Evolutionary conservation across 176 grass and related monocot genomes (phyloP), one percentile per base, ranked within the genome.

Genomic region (Guadua angustifolia): DNA sequence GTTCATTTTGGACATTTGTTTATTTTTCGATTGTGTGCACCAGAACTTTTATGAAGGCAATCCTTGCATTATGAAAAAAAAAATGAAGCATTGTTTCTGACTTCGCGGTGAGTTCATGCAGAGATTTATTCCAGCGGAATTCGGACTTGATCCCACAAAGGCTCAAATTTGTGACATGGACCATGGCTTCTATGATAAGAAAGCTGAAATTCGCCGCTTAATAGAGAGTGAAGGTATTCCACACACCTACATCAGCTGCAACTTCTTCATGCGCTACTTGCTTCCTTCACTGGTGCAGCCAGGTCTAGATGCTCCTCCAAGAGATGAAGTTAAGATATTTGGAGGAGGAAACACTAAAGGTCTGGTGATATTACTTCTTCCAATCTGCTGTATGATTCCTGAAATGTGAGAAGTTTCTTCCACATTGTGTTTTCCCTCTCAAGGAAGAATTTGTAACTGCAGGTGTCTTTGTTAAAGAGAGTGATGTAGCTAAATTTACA

Each of bases 81-180:
- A 79, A 2, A 66, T 44, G 22, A 65, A 70, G 53, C 4, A 21
- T 38, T 71, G 12, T 11, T 75, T 84, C 59, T 85, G 38, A 65
- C 17, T 66, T 73, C 64, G 13, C n/a, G 55, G 29, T 69, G 19
- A 36, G 43, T 83, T 88, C 14, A 9, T 86, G 82, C 85, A 95
- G 95, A 92, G 93, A 82, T 98, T 98, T 86, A 85, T 98, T 65
- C 95, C 95, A 1, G 92, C 93, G 22, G 93, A 98, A 84, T 98
- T 95, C 80, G 93, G 95, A 82, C 67, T 77, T 62, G 95, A 95
- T 79, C 92, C 93, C 11, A 88, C 93, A 65, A 98, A 92, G 78
- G 85, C 93, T 83, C 93, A 93, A 81, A 90, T 90, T 61, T 12
- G 70, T 26, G 85, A 83, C 24, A 98, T 95, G 87, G 93, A 88